phyloP scores from a whole-genome alignment of 2,329 filamentous ascomycete species.

The Myriosclerotinia curreyana region DNA sequence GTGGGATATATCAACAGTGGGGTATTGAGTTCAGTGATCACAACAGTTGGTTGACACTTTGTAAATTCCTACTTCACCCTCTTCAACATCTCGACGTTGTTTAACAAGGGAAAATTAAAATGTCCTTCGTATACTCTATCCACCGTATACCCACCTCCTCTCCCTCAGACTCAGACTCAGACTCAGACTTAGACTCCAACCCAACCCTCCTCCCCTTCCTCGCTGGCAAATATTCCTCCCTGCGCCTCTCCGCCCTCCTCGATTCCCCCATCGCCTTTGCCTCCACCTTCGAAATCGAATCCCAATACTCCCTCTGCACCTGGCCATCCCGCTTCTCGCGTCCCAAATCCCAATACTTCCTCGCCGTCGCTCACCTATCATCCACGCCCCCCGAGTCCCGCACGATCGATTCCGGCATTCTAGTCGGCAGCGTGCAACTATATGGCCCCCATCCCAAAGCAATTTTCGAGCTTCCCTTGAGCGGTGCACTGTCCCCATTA shows the following conservation, averaged over 20 bases:
- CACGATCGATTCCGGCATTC: not conserved
- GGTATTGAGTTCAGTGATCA: not conserved
- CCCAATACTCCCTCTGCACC: conserved; percentile 29
- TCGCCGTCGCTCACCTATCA: conserved; percentile 34
- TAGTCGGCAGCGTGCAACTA: not conserved
- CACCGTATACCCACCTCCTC: conserved; percentile 22
- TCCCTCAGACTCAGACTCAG: too few species aligned
- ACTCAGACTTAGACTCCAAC: too few species aligned
- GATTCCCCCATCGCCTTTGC: conserved; percentile 37
- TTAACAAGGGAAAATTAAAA: not conserved
- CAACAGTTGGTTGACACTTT: not conserved
- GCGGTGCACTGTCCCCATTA: not conserved
- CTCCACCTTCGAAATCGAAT: conserved; percentile 39
- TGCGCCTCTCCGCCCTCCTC: conserved; percentile 38
- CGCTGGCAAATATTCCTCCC: conserved; percentile 33
- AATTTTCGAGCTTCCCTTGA: not conserved
- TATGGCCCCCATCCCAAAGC: not conserved
- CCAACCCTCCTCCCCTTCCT: conserved; percentile 28
- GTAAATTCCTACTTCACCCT: not conserved
- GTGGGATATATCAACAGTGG: not conserved
- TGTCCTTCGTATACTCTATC: conserved; percentile 29
- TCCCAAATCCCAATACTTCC: conserved; percentile 35
- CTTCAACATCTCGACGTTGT: not conserved
- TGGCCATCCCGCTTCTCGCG: conserved; percentile 36
- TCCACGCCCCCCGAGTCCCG: conserved; percentile 14